Evolutionary conservation across 257 asterid genomes (phyloP).

Genomic region (Gentiana straminea): DNA sequence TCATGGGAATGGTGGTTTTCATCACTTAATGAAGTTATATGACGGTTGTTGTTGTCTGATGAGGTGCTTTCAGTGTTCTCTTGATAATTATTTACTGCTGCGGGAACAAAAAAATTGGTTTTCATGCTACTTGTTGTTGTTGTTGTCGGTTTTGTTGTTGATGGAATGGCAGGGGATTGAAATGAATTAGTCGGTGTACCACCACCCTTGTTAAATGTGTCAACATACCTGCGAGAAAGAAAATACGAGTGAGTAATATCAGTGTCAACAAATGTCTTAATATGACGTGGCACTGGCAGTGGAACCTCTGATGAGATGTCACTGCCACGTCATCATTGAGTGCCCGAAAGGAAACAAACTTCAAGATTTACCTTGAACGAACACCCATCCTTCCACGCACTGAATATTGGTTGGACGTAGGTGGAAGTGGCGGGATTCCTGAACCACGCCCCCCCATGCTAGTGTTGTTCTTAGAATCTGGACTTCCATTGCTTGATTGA

Average conservation of each 20-base stretch:
- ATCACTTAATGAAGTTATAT: constrained; percentile 19
- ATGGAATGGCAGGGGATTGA: constrained; percentile 53
- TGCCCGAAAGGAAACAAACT: no score
- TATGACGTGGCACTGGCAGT: no score
- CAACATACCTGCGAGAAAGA: constrained; percentile 26
- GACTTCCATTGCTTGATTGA: constrained; percentile 37
- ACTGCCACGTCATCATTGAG: no score
- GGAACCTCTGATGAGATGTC: no score
- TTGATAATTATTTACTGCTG: constrained; percentile 35
- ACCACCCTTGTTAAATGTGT: constrained; percentile 53
- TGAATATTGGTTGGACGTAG: constrained; percentile 76
- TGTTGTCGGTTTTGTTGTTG: constrained; percentile 45
- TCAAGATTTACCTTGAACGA: constrained; percentile 57
- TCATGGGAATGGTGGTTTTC: constrained; percentile 22
- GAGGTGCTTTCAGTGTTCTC: constrained; percentile 25
- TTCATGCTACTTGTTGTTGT: constrained; percentile 12
- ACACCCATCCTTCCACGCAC: constrained; percentile 80
- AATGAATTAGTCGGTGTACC: constrained; percentile 46
- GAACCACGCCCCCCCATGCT: constrained; percentile 39
- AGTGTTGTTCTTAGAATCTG: constrained; percentile 49
- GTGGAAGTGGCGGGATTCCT: constrained; percentile 95
- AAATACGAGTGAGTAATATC: no score
- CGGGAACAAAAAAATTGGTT: constrained; percentile 72
- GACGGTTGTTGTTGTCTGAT: constrained; percentile 19
- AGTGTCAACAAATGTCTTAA: no score